Base-by-base conservation (phyloP, 495 filamentous ascomycete genomes). In the Hamigera avellanea region DNA sequence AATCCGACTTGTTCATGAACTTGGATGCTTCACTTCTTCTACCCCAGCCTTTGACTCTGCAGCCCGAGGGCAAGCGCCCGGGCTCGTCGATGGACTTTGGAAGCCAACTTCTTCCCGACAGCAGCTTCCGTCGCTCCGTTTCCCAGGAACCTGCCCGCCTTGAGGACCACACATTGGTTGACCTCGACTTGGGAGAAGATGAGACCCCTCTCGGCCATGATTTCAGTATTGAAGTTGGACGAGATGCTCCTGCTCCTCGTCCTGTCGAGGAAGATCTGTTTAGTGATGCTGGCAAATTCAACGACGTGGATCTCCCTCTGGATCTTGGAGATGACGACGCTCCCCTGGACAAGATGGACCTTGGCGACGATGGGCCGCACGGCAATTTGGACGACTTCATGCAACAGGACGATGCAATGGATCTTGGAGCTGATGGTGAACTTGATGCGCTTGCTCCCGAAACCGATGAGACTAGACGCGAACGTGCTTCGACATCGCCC, bases 1-100 rank as follows among this genome's bases (percentile, higher is more conserved):
- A 93, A 45, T 76, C 86, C 19, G 88, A 95, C 47, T 72, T 94
- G 44, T 77, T 94, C 38, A 72, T 83, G 34, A 70, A 67, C 32
- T 74, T 85, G 27, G 83, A 85, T 52, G 73, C 81, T 5, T 81
- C 81, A 26, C 75, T 85, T 43, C 69, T 89, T 0, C 60, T 86
- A 13, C 77, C 80, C 13, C 80, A 83, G 40, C 69, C 76, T 7
- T 63, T 77, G 33, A 64, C 64, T 26, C 57, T 78, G 40, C 71
- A 72, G 35, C 64, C 66, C 18, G 76, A 72, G 40, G 67, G 66
- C 21, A 77, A 66, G 50, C 76, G 70, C 35, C 76, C 78, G 0
- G 54, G 55, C 3, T 44, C 42, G 14, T 52, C 70, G 57, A 49
- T 67, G 48, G 64, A 66, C 32, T 69, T 70, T 70, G 83, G 57